phyloP scores from a whole-genome alignment of 805 yeast species.

The Saccharomycopsis schoenii region DNA sequence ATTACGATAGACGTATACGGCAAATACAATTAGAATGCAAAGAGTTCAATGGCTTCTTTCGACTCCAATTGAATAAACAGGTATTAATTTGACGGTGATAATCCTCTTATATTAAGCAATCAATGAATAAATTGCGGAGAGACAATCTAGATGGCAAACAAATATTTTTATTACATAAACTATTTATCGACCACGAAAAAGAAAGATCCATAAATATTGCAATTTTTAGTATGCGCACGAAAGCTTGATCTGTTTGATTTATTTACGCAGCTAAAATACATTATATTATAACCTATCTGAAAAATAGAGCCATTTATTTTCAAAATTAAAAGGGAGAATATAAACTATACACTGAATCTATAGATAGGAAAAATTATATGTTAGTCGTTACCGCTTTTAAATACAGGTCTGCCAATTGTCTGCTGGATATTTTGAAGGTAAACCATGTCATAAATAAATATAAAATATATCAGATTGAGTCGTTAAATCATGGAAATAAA shows the following conservation, averaged over 20 bases:
- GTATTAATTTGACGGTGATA: too few relatives aligned
- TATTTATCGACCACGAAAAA: neutral
- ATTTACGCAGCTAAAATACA: neutral
- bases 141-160: neutral
- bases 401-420: neutral
- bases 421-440: neutral
- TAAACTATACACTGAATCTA: neutral
- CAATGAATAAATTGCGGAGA: neutral
- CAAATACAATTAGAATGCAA: neutral
- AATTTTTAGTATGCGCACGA: neutral
- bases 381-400: neutral
- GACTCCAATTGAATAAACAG: neutral
- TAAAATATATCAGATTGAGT: conserved; percentile 8
- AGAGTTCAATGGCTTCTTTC: neutral
- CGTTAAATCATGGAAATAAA: conserved; percentile 18
- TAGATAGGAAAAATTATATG: neutral
- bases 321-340: neutral
- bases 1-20: neutral
- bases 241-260: neutral
- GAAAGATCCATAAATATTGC: neutral
- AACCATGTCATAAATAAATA: neutral
- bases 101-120: neutral
- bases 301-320: too few relatives aligned
- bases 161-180: neutral
- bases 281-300: neutral